Conservation (phyloP, 176 grass and related monocot species). For the sorghum (Sorghum bicolor) region Sorghum_bicolor_NCBIv3 NC_012878.2:46471501-46472000, state of each 20-base stretch:
- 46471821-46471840: slow-evolving; percentile 67
- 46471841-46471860: slow-evolving; percentile 81
- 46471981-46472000: slow-evolving; percentile 10
- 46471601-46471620: slow-evolving; percentile 50
- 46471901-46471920: slow-evolving; percentile 81
- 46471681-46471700: slow-evolving; percentile 80
- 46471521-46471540: slow-evolving; percentile 56
- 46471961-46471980: slow-evolving; percentile 68
- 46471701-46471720: slow-evolving; percentile 69
- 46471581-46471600: slow-evolving; percentile 57
- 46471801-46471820: slow-evolving; percentile 77
- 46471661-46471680: slow-evolving; percentile 80
- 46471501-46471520: slow-evolving; percentile 53
- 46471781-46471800: slow-evolving; percentile 71
- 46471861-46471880: slow-evolving; percentile 81
- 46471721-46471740: slow-evolving; percentile 58
- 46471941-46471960: slow-evolving; percentile 78
- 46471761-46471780: slow-evolving; percentile 53
- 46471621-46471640: slow-evolving; percentile 48
- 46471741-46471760: slow-evolving; percentile 28
- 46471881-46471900: slow-evolving; percentile 81
- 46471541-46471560: slow-evolving; percentile 60
- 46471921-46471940: slow-evolving; percentile 77
- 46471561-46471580: slow-evolving; percentile 50
- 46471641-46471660: slow-evolving; percentile 60